These are phyloP conservation scores for Chalaropsis ovoidea DNA, from an alignment of 2,329 filamentous ascomycete species.

Conservation along the genomic window DNA sequence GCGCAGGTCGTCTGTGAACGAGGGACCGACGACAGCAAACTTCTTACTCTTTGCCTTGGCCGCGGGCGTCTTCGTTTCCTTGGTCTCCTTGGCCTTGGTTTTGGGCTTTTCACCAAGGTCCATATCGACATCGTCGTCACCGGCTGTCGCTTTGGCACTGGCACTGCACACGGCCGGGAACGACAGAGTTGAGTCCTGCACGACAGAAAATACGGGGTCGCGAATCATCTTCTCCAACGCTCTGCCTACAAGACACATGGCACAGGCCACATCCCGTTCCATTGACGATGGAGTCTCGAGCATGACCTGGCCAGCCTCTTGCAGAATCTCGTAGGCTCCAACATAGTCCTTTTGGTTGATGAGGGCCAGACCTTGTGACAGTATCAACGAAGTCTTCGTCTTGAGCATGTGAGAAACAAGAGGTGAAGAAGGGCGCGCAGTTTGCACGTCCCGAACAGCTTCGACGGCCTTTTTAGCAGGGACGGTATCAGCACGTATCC, in stretches of 20 bases:
- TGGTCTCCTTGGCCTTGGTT: constrained; percentile 20
- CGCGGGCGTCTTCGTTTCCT: constrained; percentile 24
- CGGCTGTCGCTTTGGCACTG: constrained; percentile 20
- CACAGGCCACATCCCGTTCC: constrained; percentile 51
- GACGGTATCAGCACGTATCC: constrained; percentile 1
- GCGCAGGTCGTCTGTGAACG: constrained; percentile 50
- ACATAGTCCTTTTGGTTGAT: constrained; percentile 47
- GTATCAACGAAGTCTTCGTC: constrained; percentile 31
- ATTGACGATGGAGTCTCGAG: constrained; percentile 30
- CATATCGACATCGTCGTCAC: constrained; percentile 9
- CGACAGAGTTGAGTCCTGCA: constrained; percentile 87
- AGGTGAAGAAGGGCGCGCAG: neutral
- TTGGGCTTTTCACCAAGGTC: constrained; percentile 13
- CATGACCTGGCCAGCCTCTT: constrained; percentile 35
- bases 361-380: constrained; percentile 37
- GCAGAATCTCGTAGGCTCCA: constrained; percentile 47
- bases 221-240: constrained; percentile 62
- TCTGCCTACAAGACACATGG: constrained; percentile 57
- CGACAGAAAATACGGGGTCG: constrained; percentile 76
- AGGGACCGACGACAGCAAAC: constrained; percentile 27
- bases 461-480: constrained; percentile 11
- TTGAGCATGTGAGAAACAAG: constrained; percentile 30
- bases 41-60: constrained; percentile 10
- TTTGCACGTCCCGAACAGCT: neutral
- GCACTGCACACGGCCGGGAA: constrained; percentile 56